A percentile compares a stretch with the other conserved stretches of the same genome.
Conservation (phyloP, 2,329 filamentous ascomycete genomes). For the Beauveria medogensis region DNA sequence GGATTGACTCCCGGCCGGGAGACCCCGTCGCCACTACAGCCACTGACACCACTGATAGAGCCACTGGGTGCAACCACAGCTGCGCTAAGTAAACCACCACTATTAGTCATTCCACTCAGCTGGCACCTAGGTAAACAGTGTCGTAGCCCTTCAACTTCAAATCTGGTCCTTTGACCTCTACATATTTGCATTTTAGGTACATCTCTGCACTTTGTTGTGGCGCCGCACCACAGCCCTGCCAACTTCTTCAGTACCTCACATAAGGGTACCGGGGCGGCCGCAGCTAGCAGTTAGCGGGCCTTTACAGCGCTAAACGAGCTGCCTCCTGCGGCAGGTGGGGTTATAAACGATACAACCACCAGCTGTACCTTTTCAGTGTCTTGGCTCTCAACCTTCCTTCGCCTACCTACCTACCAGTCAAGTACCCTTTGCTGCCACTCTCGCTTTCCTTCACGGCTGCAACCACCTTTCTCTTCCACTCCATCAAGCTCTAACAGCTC, state of each 20-base stretch:
- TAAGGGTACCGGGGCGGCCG: neutral
- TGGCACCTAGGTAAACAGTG: neutral
- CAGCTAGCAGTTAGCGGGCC: neutral
- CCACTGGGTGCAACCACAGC: neutral
- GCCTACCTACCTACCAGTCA: neutral
- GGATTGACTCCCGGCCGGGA: neutral
- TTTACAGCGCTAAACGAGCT: neutral
- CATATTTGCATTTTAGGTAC: neutral
- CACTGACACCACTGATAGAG: neutral
- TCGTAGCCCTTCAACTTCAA: neutral
- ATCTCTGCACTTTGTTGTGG: neutral
- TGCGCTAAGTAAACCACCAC: neutral
- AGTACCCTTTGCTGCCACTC: conserved; percentile 4
- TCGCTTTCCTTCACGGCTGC: conserved; percentile 1
- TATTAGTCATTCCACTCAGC: neutral
- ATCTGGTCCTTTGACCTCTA: neutral
- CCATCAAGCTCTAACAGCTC: neutral
- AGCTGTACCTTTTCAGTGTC: conserved; percentile 2
- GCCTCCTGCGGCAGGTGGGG: conserved; percentile 1
- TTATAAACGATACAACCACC: neutral
- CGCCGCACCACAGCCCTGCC: neutral
- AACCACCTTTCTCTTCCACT: conserved; percentile 1
- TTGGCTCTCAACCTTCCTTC: neutral
- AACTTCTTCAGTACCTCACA: neutral
- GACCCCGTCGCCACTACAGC: neutral